These are phyloP conservation scores for Debaryomyces maramus DNA, from an alignment of 805 yeast species.

Conservation along the genomic window DNA sequence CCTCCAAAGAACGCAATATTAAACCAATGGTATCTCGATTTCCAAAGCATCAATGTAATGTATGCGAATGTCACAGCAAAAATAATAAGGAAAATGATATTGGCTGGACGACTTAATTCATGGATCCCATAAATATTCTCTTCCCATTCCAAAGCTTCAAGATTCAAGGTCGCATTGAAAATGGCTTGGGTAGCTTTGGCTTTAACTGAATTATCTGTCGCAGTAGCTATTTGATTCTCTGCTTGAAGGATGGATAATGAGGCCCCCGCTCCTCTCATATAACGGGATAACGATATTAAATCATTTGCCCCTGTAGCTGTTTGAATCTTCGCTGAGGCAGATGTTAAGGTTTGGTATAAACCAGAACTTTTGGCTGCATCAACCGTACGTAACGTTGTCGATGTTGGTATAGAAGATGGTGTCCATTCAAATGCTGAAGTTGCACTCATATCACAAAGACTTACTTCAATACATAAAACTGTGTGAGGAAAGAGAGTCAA, in stretches of 20 bases:
- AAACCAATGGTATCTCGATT: constrained; percentile 41
- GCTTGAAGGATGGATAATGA: constrained; percentile 37
- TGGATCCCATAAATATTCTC: constrained; percentile 25
- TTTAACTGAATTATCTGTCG: constrained; percentile 27
- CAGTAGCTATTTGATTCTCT: constrained; percentile 38
- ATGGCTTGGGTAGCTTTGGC: constrained; percentile 35
- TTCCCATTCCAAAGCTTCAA: constrained; percentile 28
- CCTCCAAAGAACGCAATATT: constrained; percentile 39
- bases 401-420: constrained; percentile 25
- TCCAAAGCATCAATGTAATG: constrained; percentile 25
- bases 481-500: too few species aligned
- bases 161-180: constrained; percentile 32
- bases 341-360: constrained; percentile 17
- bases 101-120: constrained; percentile 28
- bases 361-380: constrained; percentile 24
- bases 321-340: constrained; percentile 17
- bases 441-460: neutral
- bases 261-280: constrained; percentile 36
- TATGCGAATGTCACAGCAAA: constrained; percentile 26
- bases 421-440: too few species aligned
- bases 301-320: constrained; percentile 23
- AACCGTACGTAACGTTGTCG: constrained; percentile 28
- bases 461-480: neutral
- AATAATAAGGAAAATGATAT: constrained; percentile 29
- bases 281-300: constrained; percentile 22